Base-by-base conservation (phyloP, 805 yeast genomes). In the Debaryomyces hansenii region DNA sequence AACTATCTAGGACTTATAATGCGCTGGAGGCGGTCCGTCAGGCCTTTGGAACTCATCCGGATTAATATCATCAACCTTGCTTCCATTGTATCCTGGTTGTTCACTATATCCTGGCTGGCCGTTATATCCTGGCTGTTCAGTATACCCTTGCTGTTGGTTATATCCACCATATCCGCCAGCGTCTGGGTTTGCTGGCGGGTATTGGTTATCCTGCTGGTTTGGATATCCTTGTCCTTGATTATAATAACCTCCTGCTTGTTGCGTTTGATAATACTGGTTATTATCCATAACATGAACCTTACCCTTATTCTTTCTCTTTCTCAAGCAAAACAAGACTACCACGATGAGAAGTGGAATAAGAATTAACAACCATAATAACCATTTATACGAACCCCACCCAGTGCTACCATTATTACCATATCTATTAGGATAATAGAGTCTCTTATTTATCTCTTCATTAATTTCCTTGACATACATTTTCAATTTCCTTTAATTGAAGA, bases 11-110 rank as follows among this genome's bases (percentile, higher is more conserved):
- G 20, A 14, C 38, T 45, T 45, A 12, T 36, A 42, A 34, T 54
- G 53, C 4, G 58, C 48, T 15, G 57, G 59, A 6, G 59, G 59
- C 9, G 59, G 59, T 11, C 59, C 57, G 2, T 40, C 46, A 11
- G 59, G 59, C 27, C 53, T 47, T 16, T 41, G 39, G 32, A 46
- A 51, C 10, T 45, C 48, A 12, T 20, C 15, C 11, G 34, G 28
- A 11, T 44, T 34, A 7, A 20, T 20, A 4, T 11, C n/a, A 9
- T 14, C 35, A 36, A 10, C 20, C 6, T 42, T 10, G 10, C 4
- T 34, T 28, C 20, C 32, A 4, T 16, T 7, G 36, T 45, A 41
- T 16, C 40, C 47, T 8, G 15, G 34, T 31, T 31, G 34, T 11
- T 31, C 16, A 2, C 2, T 14, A 31, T 31, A 31, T 31, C 34